phyloP scores from a whole-genome alignment of 2,329 filamentous ascomycete species.

The Zymoseptoria passerinii region DNA sequence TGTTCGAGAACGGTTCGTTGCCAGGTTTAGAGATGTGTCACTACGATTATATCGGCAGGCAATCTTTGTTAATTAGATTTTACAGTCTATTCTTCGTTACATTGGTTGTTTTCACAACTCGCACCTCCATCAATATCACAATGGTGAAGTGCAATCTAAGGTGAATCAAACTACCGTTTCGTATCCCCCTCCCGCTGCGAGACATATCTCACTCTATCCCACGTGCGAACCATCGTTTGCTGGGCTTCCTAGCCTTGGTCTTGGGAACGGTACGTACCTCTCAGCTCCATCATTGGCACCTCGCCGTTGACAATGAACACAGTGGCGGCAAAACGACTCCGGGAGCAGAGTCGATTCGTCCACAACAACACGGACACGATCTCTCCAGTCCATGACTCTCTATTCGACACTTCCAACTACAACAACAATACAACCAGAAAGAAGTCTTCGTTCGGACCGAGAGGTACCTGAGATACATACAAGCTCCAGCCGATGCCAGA shows the following conservation, averaged over 20 bases:
- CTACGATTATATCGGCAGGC: not conserved
- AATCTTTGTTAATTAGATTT: not conserved
- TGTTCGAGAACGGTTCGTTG: not conserved
- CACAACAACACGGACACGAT: not conserved
- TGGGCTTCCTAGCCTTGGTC: not conserved
- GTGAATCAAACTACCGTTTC: not conserved
- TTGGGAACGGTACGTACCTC: not conserved
- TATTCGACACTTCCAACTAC: not conserved
- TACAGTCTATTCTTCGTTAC: not conserved
- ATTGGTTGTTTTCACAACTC: not conserved
- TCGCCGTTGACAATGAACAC: no score
- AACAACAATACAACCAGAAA: not conserved
- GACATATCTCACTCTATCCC: not conserved
- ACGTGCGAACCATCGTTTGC: not conserved
- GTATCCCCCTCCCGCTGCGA: not conserved
- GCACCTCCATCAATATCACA: not conserved
- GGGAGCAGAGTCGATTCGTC: no score
- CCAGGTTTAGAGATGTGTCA: not conserved
- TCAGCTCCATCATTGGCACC: no score
- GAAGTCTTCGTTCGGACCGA: not conserved
- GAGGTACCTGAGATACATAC: not conserved
- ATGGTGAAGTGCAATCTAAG: not conserved
- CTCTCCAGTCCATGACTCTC: not conserved
- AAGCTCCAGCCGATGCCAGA: not conserved
- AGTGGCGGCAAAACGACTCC: no score